Conservation (phyloP, 2,329 filamentous ascomycete genomes). For the Tolypocladium ophioglossoides region DNA sequence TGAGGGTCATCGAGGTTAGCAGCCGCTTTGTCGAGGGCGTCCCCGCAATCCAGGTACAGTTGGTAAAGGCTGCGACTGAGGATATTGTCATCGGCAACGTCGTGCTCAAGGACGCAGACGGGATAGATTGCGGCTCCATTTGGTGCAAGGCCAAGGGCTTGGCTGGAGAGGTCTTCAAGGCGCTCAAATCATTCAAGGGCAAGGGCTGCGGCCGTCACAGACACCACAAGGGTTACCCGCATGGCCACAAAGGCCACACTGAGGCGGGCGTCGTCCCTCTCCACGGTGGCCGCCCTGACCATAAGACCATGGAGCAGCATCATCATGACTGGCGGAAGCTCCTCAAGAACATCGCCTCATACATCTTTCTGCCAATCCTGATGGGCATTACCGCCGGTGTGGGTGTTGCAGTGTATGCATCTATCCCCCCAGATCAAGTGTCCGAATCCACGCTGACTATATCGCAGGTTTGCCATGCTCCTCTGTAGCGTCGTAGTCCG, state of each 20-base stretch:
- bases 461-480: slow-evolving; percentile 48
- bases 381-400: slow-evolving; percentile 61
- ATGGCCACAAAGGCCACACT: slow-evolving; percentile 6
- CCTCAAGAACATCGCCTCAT: slow-evolving; percentile 44
- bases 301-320: slow-evolving; percentile 12
- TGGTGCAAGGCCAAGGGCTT: slow-evolving; percentile 38
- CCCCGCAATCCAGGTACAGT: slow-evolving; percentile 45
- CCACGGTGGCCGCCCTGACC: slow-evolving; percentile 8
- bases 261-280: slow-evolving; percentile 1
- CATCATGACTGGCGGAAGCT: slow-evolving; percentile 31
- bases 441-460: slow-evolving; percentile 9
- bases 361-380: slow-evolving; percentile 56
- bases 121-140: slow-evolving; percentile 31
- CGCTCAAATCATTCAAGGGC: slow-evolving; percentile 13
- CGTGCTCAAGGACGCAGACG: slow-evolving; percentile 21
- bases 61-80: slow-evolving; percentile 47
- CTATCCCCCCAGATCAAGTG: neutral
- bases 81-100: slow-evolving; percentile 44
- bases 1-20: slow-evolving; percentile 52
- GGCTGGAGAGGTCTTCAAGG: slow-evolving; percentile 15
- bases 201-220: slow-evolving; percentile 13
- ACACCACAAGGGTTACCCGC: neutral
- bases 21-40: slow-evolving; percentile 42
- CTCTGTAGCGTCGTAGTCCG: slow-evolving; percentile 52
- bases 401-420: slow-evolving; percentile 49